These are phyloP conservation scores for Phytopythium vexans DNA, from an alignment of 352 stramenopile species.

Conservation along the genomic window DNA sequence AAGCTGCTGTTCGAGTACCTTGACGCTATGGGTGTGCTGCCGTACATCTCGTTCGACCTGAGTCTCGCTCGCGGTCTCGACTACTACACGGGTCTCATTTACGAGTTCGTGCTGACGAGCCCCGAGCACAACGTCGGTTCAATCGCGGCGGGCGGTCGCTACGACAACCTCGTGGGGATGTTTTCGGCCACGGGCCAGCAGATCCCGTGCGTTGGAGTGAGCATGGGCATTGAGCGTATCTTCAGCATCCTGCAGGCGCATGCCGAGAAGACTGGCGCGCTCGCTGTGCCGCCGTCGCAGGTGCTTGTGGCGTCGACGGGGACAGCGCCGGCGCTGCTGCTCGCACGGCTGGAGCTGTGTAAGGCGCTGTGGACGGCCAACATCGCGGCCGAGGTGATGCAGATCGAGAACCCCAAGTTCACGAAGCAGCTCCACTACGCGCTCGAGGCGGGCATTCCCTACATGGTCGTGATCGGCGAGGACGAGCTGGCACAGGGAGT, in stretches of 20 bases:
- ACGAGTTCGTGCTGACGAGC: conserved; percentile 96
- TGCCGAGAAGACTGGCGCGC: conserved; percentile 58
- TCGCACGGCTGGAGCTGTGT: conserved; percentile 71
- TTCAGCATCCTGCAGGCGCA: conserved; percentile 97
- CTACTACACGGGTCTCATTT: conserved; percentile 99
- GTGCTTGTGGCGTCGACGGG: conserved; percentile 95
- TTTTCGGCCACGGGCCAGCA: conserved; percentile 93
- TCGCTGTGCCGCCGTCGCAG: conserved; percentile 53
- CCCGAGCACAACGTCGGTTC: conserved; percentile 92
- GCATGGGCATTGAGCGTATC: conserved; percentile 98
- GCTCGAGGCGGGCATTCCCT: conserved; percentile 93
- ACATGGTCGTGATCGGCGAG: conserved; percentile 97
- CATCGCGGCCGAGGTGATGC: conserved; percentile 95
- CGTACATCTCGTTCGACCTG: conserved; percentile 96
- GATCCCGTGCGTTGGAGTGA: conserved; percentile 98
- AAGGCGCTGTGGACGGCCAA: conserved; percentile 87
- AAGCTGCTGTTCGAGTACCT: conserved; percentile 96
- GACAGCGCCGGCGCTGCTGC: conserved; percentile 35
- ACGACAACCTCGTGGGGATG: conserved; percentile 99
- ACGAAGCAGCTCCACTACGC: conserved; percentile 96
- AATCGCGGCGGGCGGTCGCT: conserved; percentile 96
- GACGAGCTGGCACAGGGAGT: conserved; percentile 92
- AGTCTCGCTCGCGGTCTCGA: conserved; percentile 96
- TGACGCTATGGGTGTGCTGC: conserved; percentile 95
- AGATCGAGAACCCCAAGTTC: conserved; percentile 96